Evolutionary conservation across 2,329 filamentous ascomycete species (phyloP).

Genomic region (Hyphodiscus sp.): DNA sequence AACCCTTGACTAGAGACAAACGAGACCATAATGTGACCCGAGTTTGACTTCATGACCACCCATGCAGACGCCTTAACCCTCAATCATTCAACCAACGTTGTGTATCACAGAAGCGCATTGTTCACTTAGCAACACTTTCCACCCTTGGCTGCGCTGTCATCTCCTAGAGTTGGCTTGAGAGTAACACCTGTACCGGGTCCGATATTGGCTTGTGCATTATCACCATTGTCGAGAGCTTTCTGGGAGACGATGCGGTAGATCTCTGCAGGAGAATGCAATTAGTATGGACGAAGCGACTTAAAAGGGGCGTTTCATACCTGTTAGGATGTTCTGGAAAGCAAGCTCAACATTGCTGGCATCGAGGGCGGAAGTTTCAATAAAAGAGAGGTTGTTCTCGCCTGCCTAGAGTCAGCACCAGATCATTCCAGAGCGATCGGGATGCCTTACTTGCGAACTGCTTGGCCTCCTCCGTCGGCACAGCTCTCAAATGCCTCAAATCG

Average conservation of each 20-base stretch:
- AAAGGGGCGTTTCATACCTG: constrained; percentile 54
- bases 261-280: constrained; percentile 48
- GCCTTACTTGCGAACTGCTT: constrained; percentile 89
- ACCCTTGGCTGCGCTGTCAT: constrained; percentile 67
- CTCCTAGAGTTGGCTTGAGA: constrained; percentile 64
- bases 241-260: constrained; percentile 99
- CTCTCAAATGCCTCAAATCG: constrained; percentile 96
- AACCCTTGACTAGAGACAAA: not conserved
- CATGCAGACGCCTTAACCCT: constrained; percentile 20
- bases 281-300: not conserved
- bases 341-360: constrained; percentile 99
- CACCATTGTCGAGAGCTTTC: constrained; percentile 90
- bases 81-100: constrained; percentile 17
- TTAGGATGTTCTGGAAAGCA: constrained; percentile 98
- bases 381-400: constrained; percentile 98
- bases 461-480: constrained; percentile 94
- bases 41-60: constrained; percentile 10
- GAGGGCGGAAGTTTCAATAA: constrained; percentile 98
- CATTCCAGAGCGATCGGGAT: not conserved
- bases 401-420: constrained; percentile 26
- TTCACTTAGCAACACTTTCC: constrained; percentile 69
- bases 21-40: not conserved
- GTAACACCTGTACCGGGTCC: constrained; percentile 77
- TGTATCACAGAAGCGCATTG: not conserved
- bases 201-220: constrained; percentile 72